Conservation (phyloP, 768 basidiomycete genomes). For the Boletus coccyginus region DNA sequence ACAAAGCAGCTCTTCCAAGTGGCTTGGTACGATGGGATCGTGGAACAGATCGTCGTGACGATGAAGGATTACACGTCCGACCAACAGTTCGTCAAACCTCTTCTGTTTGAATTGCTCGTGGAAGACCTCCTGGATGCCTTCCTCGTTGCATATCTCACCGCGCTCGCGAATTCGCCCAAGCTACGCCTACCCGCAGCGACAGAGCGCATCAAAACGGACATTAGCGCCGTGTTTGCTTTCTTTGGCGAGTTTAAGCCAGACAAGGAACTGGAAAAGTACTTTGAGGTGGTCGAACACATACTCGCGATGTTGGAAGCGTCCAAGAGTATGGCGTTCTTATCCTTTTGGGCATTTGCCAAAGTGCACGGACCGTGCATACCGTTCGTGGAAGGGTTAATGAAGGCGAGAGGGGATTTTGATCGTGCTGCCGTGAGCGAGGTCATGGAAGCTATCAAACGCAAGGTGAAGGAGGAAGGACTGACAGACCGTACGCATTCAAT, state of each 20-base stretch:
- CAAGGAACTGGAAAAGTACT: conserved; percentile 76
- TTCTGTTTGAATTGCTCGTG: conserved; percentile 85
- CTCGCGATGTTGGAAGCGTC: conserved; percentile 81
- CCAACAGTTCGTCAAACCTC: conserved; percentile 85
- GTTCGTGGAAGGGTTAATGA: conserved; percentile 90
- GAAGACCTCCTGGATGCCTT: conserved; percentile 92
- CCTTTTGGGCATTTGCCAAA: conserved; percentile 92
- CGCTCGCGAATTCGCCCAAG: conserved; percentile 79
- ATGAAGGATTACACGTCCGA: conserved; percentile 97
- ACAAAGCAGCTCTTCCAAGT: conserved; percentile 81
- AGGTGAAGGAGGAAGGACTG: conserved; percentile 85
- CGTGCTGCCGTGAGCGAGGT: conserved; percentile 84
- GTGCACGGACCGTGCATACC: conserved; percentile 89
- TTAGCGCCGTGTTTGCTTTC: conserved; percentile 72
- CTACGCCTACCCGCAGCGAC: conserved; percentile 82
- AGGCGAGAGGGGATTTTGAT: conserved; percentile 86
- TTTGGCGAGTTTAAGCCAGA: conserved; percentile 76
- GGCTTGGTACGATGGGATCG: conserved; percentile 87
- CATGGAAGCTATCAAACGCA: conserved; percentile 90
- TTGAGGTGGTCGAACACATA: conserved; percentile 85
- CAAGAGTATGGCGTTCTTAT: conserved; percentile 86
- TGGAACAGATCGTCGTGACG: conserved; percentile 89
- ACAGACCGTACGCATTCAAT: conserved; percentile 66
- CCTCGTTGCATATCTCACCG: conserved; percentile 86
- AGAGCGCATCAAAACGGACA: conserved; percentile 81